Evolutionary conservation across 2,329 filamentous ascomycete species (phyloP).

Genomic region (Ilyonectria destructans): DNA sequence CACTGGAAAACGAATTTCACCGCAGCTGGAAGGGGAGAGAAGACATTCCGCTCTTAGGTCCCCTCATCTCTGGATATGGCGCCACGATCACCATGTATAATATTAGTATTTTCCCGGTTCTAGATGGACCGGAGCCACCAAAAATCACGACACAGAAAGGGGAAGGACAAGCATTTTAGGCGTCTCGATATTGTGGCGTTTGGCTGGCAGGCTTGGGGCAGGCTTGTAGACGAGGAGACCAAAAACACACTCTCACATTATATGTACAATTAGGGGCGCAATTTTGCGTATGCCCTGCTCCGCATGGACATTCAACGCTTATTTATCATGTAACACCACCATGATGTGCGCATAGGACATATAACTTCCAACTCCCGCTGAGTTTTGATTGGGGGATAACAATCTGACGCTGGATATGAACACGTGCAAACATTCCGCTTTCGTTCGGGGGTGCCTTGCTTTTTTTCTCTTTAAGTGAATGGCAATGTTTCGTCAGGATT

Average conservation of each 20-base stretch:
- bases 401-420: conserved; percentile 21
- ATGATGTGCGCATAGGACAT: conserved; percentile 12
- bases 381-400: conserved; percentile 7
- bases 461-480: neutral
- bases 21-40: neutral
- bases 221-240: conserved; percentile 23
- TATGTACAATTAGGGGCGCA: conserved; percentile 24
- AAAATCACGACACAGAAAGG: neutral
- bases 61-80: neutral
- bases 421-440: conserved; percentile 9
- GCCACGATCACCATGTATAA: conserved; percentile 9
- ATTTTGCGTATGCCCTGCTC: conserved; percentile 17
- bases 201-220: conserved; percentile 2
- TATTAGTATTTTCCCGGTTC: neutral
- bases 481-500: neutral
- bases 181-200: conserved; percentile 27
- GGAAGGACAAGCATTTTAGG: neutral
- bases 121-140: neutral
- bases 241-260: conserved; percentile 16
- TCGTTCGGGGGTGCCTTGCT: neutral
- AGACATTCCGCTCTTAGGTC: conserved; percentile 6
- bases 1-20: conserved; percentile 6
- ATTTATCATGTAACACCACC: conserved; percentile 9
- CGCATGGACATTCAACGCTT: conserved; percentile 10
- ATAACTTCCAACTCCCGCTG: conserved; percentile 11